A percentile compares a stretch with the other conserved stretches of the same genome.
Conservation (phyloP, 768 basidiomycete species). For the Guyanaporus albipodus region DNA sequence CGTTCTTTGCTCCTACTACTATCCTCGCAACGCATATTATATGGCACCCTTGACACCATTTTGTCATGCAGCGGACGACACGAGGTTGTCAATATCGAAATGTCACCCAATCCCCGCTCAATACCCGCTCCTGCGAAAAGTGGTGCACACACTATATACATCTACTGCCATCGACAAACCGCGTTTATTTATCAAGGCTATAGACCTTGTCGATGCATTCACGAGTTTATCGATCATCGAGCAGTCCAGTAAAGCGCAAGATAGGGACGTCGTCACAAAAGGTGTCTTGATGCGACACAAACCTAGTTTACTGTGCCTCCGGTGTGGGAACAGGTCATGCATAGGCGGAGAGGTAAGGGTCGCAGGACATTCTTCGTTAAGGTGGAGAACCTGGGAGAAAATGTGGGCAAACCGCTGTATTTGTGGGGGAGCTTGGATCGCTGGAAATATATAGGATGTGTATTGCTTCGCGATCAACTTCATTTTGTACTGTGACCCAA, state of each 20-base stretch:
- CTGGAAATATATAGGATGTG: constrained; percentile 13
- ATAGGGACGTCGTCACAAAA: constrained; percentile 63
- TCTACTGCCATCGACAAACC: constrained; percentile 59
- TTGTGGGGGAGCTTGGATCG: constrained; percentile 66
- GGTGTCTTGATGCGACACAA: constrained; percentile 41
- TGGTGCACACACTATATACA: constrained; percentile 44
- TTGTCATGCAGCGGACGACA: constrained; percentile 54
- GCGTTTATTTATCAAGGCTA: constrained; percentile 66
- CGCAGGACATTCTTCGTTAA: constrained; percentile 34
- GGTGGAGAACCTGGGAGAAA: constrained; percentile 63
- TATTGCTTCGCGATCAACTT: background rate
- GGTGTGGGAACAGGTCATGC: constrained; percentile 61
- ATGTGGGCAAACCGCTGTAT: constrained; percentile 59
- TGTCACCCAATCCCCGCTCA: constrained; percentile 54
- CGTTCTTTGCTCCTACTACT: background rate
- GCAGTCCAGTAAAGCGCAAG: constrained; percentile 37
- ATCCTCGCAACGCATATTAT: no score
- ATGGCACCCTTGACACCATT: no score
- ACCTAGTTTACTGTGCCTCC: constrained; percentile 46
- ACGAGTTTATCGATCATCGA: constrained; percentile 39
- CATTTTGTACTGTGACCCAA: no score
- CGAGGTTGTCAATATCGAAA: constrained; percentile 51
- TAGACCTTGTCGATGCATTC: constrained; percentile 65
- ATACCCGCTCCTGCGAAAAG: constrained; percentile 38
- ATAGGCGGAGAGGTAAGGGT: constrained; percentile 31